Evolutionary conservation across 2,329 filamentous ascomycete genomes (phyloP), one percentile per base, ranked within the genome.

Genomic region (Trichoderma pleuroti): DNA sequence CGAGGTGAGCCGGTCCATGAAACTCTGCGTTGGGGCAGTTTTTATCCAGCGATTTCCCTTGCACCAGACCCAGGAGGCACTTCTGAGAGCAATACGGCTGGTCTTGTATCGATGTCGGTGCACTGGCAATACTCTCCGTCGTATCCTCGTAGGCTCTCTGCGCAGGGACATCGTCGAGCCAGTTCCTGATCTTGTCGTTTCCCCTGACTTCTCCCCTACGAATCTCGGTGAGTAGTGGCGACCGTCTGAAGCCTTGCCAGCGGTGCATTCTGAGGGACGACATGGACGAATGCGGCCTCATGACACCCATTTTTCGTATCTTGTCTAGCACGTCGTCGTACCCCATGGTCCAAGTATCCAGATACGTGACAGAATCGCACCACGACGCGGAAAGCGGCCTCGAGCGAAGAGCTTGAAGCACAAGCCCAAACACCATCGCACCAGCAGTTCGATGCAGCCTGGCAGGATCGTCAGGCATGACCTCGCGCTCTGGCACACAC

Each of bases 391-490:
- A 72, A 2, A 77, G 79, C n/a, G 76, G 77, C n/a, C 56, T 49
- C 8, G 74, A 71, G 62, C 72, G 72, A 59, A 81, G 72, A 36
- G 80, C 78, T 70, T 78, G 76, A 67, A 83, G 73, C 24, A 80
- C 71, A 34, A 84, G 82, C 56, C 80, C 78, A 63, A 83, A 81
- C 30, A 81, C 78, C 72, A 82, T 78, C 1, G 78, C 78, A 60
- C 80, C 77, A 26, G 81, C 80, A 1, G 80, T 83, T 24, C 74
- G 74, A 72, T 82, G 74, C 24, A 83, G 77, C 68, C 76, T 75
- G 12, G 70, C 75, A 30, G 80, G 74, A 69, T 82, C 75, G 14
- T 80, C 74, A 16, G 79, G 75, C 7, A 76, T 9, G 2, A 82
- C 77, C 39, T 82, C 80, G 8, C 77, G 74, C 62, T 75, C 78